Base-by-base conservation (phyloP, 139 green algal genomes). In the Dunaliella sp. region DNA sequence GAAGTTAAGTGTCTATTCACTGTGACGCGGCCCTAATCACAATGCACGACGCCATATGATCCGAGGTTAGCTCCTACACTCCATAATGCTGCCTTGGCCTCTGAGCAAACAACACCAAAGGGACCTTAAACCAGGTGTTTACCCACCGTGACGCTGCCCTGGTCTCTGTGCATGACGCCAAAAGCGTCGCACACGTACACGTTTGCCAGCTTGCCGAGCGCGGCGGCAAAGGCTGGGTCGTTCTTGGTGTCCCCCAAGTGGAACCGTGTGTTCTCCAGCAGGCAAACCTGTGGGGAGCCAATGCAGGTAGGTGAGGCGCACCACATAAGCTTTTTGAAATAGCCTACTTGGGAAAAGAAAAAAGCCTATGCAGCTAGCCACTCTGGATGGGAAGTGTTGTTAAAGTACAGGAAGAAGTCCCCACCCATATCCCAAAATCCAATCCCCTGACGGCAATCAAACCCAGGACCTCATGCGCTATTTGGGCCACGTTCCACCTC, bases 231-330 rank as follows among this genome's bases (percentile, higher is more conserved):
- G 22, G 26, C 85, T 0, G 86, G 38, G 33, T 88, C 83, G 79
- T 92, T 92, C 36, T 21, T 75, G 2, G 48, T 72, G 36, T 94
- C 92, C 0, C 90, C 92, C 24, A 35, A 59, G 65, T 94, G 90
- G 86, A 94, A 93, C 3, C 92, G 90, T 21, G 91, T 89, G 89
- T 94, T 94, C 65, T 94, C 90, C 3, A 94, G 85, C 35, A 94
- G 88, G 3, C 88, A 34, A 1, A 81, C 86, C 90, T 93, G 87
- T 72, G 36, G 31, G 0, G n/a, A n/a, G n/a, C n/a, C n/a, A n/a
- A n/a, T n/a, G n/a, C n/a, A n/a, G n/a, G n/a, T n/a, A n/a, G 24
- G 58, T 21, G 58, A 74, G 58, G 58, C 21, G 58, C 58, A 24
- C 21, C 24, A 74, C 58, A 74, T 74, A 24, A n/a, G n/a, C n/a